A percentile compares a stretch with the other conserved stretches of the same genome.
Conservation (phyloP, 257 asterid species). For the Solanum bukasovii region DNA sequence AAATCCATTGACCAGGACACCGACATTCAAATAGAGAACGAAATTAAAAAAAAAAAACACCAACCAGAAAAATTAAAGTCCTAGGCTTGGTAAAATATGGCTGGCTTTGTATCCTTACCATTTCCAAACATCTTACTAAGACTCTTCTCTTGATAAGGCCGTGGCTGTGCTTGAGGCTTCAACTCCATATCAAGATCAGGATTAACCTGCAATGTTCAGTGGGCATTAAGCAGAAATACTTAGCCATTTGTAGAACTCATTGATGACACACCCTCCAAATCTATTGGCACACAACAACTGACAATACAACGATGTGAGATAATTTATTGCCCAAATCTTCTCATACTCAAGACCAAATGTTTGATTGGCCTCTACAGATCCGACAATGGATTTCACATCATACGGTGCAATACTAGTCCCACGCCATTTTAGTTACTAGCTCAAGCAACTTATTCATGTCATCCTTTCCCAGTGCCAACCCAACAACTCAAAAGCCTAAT, state of each 20-base stretch:
- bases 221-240: not conserved
- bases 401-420: not conserved
- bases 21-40: not conserved
- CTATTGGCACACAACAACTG: not conserved
- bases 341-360: not conserved
- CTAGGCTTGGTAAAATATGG: not conserved
- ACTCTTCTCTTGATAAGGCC: constrained; percentile 99
- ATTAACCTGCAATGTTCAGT: constrained; percentile 51
- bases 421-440: not conserved
- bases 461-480: not conserved
- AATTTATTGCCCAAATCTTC: not conserved
- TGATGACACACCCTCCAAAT: not conserved
- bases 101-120: constrained; percentile 36
- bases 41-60: not conserved
- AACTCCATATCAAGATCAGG: constrained; percentile 96
- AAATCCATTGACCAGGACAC: not conserved
- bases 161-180: constrained; percentile 98
- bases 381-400: not conserved
- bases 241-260: not conserved
- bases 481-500: not conserved
- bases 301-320: not conserved
- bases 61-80: not conserved
- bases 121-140: constrained; percentile 93
- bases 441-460: not conserved
- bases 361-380: not conserved